Evolutionary conservation across 2,329 filamentous ascomycete species (phyloP), one percentile per base, ranked within the genome.

Genomic region (Fusarium concolor): DNA sequence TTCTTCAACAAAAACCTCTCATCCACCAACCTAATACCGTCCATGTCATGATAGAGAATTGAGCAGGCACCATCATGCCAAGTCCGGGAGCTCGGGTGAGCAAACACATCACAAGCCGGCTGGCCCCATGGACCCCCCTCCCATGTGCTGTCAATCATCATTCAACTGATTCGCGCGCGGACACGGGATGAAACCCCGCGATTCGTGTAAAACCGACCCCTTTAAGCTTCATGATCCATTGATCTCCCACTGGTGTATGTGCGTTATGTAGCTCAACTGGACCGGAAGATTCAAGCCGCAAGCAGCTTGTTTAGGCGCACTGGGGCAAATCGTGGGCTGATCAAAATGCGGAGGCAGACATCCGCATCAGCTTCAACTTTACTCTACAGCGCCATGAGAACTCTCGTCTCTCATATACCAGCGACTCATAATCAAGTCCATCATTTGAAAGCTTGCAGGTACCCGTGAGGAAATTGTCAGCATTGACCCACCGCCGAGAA

Each of bases 171-270:
- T 43, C 20, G 22, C 18, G 24, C 49, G 51, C 35, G 57, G 45
- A 46, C 51, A 46, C 26, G 10, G 39, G 18, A 55, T 33, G 37
- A 18, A 44, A 24, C 24, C 45, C 61, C 56, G 58, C 53, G 37
- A 71, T 71, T 69, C 62, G 65, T 62, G 68, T 62, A 52, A 69
- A 71, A 69, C 65, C 43, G 53, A 33, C n/a, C 26, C 10, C 35
- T 58, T 56, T 43, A 46, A 55, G 42, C 62, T 58, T 58, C 47
- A 29, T 28, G 38, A 60, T n/a, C n/a, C n/a, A n/a, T n/a, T n/a
- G n/a, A n/a, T 54, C 33, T 43, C 26, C 28, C 45, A 47, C 24
- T 46, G 50, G 51, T 29, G 31, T 54, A 37, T 20, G 26, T 33
- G 26, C 9, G 11, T 29, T 54, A 41, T 42, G 43, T 55, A 29